A percentile compares a stretch with the other conserved stretches of the same genome.
phyloP scores from a whole-genome alignment of 2,329 filamentous ascomycete species.

The Zarea fungicola region DNA sequence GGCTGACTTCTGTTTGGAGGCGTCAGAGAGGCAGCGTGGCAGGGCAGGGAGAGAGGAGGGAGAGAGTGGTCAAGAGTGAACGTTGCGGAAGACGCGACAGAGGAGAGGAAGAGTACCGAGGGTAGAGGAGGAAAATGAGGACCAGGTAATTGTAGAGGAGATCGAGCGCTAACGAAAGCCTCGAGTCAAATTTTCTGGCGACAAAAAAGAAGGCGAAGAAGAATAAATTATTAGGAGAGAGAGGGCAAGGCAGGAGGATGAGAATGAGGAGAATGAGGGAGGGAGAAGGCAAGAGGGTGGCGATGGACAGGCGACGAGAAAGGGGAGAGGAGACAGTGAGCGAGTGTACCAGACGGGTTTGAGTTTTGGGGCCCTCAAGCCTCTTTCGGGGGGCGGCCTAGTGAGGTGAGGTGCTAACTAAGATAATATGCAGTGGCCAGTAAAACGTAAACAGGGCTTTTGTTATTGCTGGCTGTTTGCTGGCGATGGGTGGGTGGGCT shows the following conservation, averaged over 20 bases:
- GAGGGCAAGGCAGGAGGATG: constrained; percentile 12
- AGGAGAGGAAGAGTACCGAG: background rate
- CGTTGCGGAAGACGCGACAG: background rate
- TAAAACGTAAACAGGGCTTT: no score
- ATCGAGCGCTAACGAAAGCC: constrained; percentile 48
- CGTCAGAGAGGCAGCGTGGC: background rate
- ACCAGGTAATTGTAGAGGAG: constrained; percentile 15
- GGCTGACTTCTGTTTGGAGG: no score
- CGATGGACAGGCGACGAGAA: constrained; percentile 8
- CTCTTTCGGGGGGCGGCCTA: no score
- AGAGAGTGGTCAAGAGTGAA: background rate
- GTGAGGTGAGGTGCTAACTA: no score
- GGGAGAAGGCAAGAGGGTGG: constrained; percentile 9
- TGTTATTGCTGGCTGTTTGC: no score
- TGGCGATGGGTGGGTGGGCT: no score
- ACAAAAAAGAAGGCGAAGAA: constrained; percentile 16
- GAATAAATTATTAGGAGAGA: constrained; percentile 18
- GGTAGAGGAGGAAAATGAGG: constrained; percentile 7
- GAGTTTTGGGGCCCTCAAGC: no score
- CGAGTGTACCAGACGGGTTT: background rate
- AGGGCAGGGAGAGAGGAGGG: background rate
- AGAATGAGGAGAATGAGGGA: constrained; percentile 16
- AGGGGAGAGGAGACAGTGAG: background rate
- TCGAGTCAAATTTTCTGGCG: constrained; percentile 27
- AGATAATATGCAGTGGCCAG: no score